Base-by-base conservation (phyloP, 129 eudicot genomes). In the Erigeron canadensis region DNA sequence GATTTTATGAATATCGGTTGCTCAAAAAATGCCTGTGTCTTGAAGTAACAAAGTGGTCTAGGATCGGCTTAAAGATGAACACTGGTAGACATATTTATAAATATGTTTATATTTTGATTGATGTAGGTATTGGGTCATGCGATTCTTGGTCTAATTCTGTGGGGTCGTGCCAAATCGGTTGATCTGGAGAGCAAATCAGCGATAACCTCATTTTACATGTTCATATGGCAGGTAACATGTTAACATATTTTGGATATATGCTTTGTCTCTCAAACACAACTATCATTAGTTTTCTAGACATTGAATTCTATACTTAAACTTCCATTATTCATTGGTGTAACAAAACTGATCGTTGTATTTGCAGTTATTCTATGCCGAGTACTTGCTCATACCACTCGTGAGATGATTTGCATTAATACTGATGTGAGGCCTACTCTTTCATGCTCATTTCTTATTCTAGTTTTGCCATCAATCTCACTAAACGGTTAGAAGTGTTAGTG, bases 291-390 rank as follows among this genome's bases (percentile, higher is more conserved):
- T 28, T 28, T 28, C 3, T 0, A 28, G 34, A 28, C 34, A 28
- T 28, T 2, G 34, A 28, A 28, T 28, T 28, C 34, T 28, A 28
- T 28, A 28, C 34, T 28, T 28, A 28, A 28, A 28, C 34, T 28
- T 28, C 34, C 34, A 28, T 3, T 28, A 28, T 28, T 28, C 34
- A 28, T 28, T 28, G 34, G 2, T 2, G 8, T 12, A 45, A 45
- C 3, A 45, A 45, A 45, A 45, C 10, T 45, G 50, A 45, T 28
- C 3, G 34, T 63, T 8, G 10, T 64, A 16, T 41, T 65, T 82
- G 86, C 91, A 94, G 97, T 91, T 94, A 44, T 94, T 94, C 75
- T 94, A 94, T 56, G 99, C 99, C 1, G 99, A 94, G 81, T 94
- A 94, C 74, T 74, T 94, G 80, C 96, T 94, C 65, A 90, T 94